Percentiles rank a stretch among this genome's conserved stretches.
phyloP scores from a whole-genome alignment of 169 alveolate species.

The Plasmodium gonderi region DNA sequence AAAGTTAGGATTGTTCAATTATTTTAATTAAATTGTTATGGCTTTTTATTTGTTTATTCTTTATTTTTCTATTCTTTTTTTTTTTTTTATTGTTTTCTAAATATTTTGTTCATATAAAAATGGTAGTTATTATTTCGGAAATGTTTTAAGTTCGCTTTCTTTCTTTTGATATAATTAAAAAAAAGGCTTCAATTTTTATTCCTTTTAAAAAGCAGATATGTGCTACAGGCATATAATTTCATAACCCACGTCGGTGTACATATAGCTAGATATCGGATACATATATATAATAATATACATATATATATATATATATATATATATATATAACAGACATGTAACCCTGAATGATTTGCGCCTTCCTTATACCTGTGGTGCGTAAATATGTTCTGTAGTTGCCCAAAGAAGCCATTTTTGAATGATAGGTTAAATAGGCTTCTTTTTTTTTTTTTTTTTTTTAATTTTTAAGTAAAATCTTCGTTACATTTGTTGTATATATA shows the following conservation, averaged over 20 bases:
- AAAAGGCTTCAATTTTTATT: not conserved
- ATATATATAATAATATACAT: not conserved
- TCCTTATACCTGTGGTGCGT: not conserved
- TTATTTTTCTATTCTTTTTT: not conserved
- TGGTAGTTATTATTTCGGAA: not conserved
- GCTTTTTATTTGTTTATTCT: not conserved
- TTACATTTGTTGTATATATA: not conserved
- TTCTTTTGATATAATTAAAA: not conserved
- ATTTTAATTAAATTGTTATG: not conserved
- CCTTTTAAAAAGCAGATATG: not conserved
- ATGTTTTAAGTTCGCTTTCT: not conserved
- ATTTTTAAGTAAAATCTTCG: not conserved
- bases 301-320: not conserved
- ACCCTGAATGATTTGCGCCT: no score
- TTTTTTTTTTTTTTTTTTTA: no score
- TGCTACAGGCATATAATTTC: not conserved
- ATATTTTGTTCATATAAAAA: not conserved
- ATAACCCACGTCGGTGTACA: not conserved
- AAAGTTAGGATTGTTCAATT: not conserved
- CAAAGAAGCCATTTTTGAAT: not conserved
- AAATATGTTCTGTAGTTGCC: not conserved
- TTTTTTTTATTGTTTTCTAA: not conserved
- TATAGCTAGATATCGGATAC: not conserved
- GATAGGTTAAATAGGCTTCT: not conserved
- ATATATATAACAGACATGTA: not conserved